Conservation (phyloP, 2,329 filamentous ascomycete genomes). For the Apiospora aurea region DNA sequence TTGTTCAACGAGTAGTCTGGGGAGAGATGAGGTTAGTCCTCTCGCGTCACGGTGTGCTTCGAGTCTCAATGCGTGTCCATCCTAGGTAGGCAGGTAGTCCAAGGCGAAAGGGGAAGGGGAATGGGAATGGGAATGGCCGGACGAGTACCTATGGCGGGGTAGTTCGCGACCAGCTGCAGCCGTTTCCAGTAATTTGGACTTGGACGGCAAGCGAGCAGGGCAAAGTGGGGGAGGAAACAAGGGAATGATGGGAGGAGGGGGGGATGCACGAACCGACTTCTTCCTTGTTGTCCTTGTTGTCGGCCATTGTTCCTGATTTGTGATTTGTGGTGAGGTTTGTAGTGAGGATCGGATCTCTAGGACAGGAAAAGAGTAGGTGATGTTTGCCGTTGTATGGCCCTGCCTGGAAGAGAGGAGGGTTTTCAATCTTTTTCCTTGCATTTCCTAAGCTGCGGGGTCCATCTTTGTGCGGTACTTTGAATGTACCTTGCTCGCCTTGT, state of each 20-base stretch:
- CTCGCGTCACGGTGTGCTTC: not conserved
- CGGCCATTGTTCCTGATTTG: slow-evolving; percentile 26
- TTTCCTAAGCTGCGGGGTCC: slow-evolving; percentile 25
- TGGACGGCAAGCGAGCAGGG: slow-evolving; percentile 8
- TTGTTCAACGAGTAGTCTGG: slow-evolving; percentile 91
- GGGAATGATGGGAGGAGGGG: slow-evolving; percentile 16
- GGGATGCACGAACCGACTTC: slow-evolving; percentile 35
- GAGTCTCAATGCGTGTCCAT: not conserved
- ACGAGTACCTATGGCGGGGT: slow-evolving; percentile 18
- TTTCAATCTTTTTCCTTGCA: slow-evolving; percentile 18
- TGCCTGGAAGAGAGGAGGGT: slow-evolving; percentile 29
- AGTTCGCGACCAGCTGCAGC: slow-evolving; percentile 23
- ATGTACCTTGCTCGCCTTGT: slow-evolving; percentile 19
- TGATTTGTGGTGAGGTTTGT: slow-evolving; percentile 22
- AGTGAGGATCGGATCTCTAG: slow-evolving; percentile 24
- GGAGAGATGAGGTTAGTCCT: not conserved
- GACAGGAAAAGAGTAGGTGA: slow-evolving; percentile 22
- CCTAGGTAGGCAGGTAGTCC: not conserved
- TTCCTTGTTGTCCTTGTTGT: slow-evolving; percentile 38
- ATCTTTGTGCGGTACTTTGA: slow-evolving; percentile 21
- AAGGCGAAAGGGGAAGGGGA: not conserved
- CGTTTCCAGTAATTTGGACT: slow-evolving; percentile 18
- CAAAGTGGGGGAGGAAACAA: slow-evolving; percentile 19
- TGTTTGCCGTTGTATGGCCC: slow-evolving; percentile 16
- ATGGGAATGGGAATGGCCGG: not conserved